Evolutionary conservation across 2,329 filamentous ascomycete genomes (phyloP), one percentile per base, ranked within the genome.

Genomic region (Cryoendolithus antarcticus): DNA sequence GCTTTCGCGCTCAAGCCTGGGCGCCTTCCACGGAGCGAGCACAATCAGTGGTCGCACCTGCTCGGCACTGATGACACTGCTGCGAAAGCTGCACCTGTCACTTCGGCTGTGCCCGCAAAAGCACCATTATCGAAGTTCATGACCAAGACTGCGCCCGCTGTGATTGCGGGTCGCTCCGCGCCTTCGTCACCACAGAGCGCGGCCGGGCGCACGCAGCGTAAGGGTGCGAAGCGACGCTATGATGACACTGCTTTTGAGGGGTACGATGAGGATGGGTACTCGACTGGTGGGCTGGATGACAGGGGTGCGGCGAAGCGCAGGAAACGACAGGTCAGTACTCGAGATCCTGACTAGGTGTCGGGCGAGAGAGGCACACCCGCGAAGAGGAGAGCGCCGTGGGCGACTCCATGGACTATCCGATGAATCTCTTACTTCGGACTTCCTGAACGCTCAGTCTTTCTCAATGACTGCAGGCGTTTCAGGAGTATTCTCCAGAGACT

Each of bases 191-290:
- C 58, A n/a, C 55, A 54, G n/a, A 50, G 54, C 39, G 69, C 74
- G 40, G 60, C 63, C 9, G 59, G 65, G 30, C 69, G 82, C 39
- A 75, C 80, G 28, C 77, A 79, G 49, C 71, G 82, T 35, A 66
- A 69, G 40, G 70, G 74, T 45, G 84, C 82, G 65, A 86, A 86
- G 67, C 72, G 83, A 35, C 74, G 77, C 45, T 88, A 86, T 55
- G 77, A 79, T 30, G 82, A 88, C 47, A 73, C 70, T 50, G 83
- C 78, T 51, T 88, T 74, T 53, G 77, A 82, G 51, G 77, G 78
- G 29, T 85, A 70, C 48, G 71, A 71, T 7, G 81, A 86, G 45
- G 80, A 81, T 45, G 74, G 69, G 40, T 77, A 85, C 53, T 83
- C 79, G 13, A 83, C 80, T 13, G 80, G 77, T 42, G 81, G 82